Evolutionary conservation across 2,329 filamentous ascomycete species (phyloP), one percentile per base, ranked within the genome.

Genomic region (Colletotrichum sp.): DNA sequence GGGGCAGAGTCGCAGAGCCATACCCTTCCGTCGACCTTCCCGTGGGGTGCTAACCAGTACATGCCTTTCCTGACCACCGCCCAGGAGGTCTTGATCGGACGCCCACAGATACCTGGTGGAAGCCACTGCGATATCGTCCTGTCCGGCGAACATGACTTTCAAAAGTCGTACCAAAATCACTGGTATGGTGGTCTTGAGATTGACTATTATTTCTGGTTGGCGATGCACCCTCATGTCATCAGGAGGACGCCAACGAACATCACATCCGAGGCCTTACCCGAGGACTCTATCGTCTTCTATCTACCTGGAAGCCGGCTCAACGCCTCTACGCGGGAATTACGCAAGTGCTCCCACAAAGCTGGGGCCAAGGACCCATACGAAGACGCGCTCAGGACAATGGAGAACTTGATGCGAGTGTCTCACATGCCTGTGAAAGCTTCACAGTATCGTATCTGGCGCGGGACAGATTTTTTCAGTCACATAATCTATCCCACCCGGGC

Each of bases 1-100:
- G 26, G 13, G 12, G 15, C n/a, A 26, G 60, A 71, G 4, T 4
- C 32, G 18, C 6, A 12, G 16, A 34, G 39, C 8, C 36, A 49
- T 18, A 12, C 3, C 8, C 18, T 24, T 13, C 28, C 32, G 32
- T 5, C 21, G 13, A n/a, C 13, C 16, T 39, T 57, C 21, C n/a
- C 70, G 24, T 83, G 80, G 75, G 81, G 76, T 3, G 77, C 79
- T 15, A 79, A 83, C 59, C 80, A 82, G 60, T 84, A 79, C 71
- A 79, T 79, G 52, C 68, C 67, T 0, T 79, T 80, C 30, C 65
- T 85, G 21, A 76, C 67, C 32, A 78, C 79, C 1, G 79, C 80
- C 1, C 75, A 81, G 8, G 80, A 83, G 5, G 79, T 84, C 7
- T 52, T 84, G 6, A 64, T 80, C 4, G 81, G 81, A 2, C 70